Percentiles rank a stretch among this genome's conserved stretches.
Conservation (phyloP, 1,139 yeast genomes). For the Scheffersomyces illinoinensis region DNA sequence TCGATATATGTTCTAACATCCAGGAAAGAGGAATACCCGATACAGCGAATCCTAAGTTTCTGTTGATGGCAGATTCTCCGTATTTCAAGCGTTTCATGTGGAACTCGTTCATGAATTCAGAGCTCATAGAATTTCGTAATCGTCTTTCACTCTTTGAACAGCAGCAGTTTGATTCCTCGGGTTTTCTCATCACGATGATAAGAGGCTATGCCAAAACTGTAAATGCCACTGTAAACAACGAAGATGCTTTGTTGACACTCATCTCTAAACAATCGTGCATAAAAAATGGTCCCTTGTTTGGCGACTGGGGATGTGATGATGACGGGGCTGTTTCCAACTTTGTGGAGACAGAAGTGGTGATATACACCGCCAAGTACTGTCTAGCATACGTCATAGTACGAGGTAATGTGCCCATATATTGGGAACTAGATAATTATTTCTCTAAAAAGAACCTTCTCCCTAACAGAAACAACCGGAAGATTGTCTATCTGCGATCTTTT, state of each 20-base stretch:
- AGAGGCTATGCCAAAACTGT: constrained; percentile 69
- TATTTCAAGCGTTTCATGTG: constrained; percentile 63
- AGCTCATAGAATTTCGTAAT: constrained; percentile 59
- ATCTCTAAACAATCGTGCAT: constrained; percentile 68
- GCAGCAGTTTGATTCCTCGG: constrained; percentile 52
- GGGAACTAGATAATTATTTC: constrained; percentile 56
- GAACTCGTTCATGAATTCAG: constrained; percentile 61
- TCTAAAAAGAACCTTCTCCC: constrained; percentile 35
- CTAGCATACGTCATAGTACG: constrained; percentile 60
- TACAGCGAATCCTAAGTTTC: constrained; percentile 27
- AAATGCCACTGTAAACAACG: constrained; percentile 39
- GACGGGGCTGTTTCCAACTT: constrained; percentile 68
- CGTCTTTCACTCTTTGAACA: constrained; percentile 54
- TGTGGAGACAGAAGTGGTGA: constrained; percentile 65
- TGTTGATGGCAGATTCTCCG: constrained; percentile 41
- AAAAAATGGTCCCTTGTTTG: constrained; percentile 61
- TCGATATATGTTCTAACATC: constrained; percentile 61
- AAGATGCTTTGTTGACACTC: constrained; percentile 55
- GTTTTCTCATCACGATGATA: constrained; percentile 57
- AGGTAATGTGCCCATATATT: constrained; percentile 72
- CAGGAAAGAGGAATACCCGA: constrained; percentile 51
- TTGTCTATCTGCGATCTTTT: constrained; percentile 56
- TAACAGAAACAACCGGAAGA: constrained; percentile 41
- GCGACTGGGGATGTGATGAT: constrained; percentile 71
- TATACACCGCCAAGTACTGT: constrained; percentile 53